These are phyloP conservation scores for Cicer judaicum DNA, from an alignment of 306 rosid species.

Conservation along the genomic window DNA sequence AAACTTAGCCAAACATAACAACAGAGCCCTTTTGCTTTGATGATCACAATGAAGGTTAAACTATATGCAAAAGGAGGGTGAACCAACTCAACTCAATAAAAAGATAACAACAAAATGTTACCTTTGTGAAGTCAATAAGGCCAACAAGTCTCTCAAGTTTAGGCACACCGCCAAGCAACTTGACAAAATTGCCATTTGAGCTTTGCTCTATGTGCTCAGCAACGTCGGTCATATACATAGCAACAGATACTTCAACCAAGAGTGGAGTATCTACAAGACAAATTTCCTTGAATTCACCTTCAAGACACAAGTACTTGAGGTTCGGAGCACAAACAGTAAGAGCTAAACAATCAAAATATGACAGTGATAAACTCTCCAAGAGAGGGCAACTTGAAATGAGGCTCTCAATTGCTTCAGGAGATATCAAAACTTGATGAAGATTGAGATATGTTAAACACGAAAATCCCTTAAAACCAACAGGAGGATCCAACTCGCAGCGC, in stretches of 20 bases:
- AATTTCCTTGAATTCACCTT: constrained; percentile 89
- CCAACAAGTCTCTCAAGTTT: constrained; percentile 81
- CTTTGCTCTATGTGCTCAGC: constrained; percentile 67
- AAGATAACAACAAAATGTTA: constrained; percentile 41
- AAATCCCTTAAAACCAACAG: constrained; percentile 70
- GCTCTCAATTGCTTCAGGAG: constrained; percentile 74
- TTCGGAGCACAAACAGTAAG: constrained; percentile 75
- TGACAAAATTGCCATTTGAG: constrained; percentile 72
- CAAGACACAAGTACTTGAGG: constrained; percentile 76
- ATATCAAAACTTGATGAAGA: constrained; percentile 74
- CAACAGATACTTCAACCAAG: constrained; percentile 66
- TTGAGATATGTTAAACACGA: constrained; percentile 66
- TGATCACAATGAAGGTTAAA: constrained; percentile 12
- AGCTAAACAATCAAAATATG: constrained; percentile 69
- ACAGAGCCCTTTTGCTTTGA: constrained; percentile 6
- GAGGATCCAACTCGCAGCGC: constrained; percentile 86
- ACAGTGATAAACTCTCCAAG: constrained; percentile 75
- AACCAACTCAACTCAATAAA: constrained; percentile 36
- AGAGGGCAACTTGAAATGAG: constrained; percentile 75
- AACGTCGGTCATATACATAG: constrained; percentile 72
- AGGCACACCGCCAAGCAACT: constrained; percentile 87
- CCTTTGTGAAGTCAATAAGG: constrained; percentile 90
- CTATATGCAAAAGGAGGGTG: constrained; percentile 18
- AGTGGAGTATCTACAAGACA: constrained; percentile 74
- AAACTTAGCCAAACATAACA: neutral